Base-by-base conservation (phyloP, 768 basidiomycete genomes). In the Tephrocybe sp. region DNA sequence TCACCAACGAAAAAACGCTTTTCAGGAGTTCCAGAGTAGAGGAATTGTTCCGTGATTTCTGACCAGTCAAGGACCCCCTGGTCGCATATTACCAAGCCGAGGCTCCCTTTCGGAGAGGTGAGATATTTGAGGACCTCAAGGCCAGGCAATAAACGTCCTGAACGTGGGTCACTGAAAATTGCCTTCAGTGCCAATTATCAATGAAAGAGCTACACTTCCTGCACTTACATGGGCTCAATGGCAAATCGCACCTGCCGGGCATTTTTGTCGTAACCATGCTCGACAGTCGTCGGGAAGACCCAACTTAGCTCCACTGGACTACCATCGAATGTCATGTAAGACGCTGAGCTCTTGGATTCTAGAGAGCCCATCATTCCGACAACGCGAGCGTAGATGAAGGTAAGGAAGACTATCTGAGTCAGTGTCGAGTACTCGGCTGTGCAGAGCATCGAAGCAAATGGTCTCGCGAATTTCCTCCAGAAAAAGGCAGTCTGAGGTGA, bases 91-190 rank as follows among this genome's bases (percentile, higher is more conserved):
- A 68, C 65, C n/a, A 66, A 54, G 12, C 67, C 66, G 1, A 68
- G 60, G n/a, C 63, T 48, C 6, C 67, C 67, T 23, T 51, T 45
- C 9, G 59, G 46, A 49, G 65, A 64, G 19, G 61, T 60, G 23
- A 68, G 45, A 46, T 67, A 68, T 38, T 60, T 56, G 32, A 68
- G 58, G 63, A n/a, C n/a, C n/a, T n/a, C n/a, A n/a, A n/a, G n/a
- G n/a, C n/a, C n/a, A n/a, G n/a, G n/a, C n/a, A n/a, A 51, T n/a
- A 55, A 55, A 30, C 41, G 40, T 31, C 66, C 66, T 12, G 61
- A 55, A 11, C 62, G 61, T 13, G 67, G 66, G 55, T 68, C 59
- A 22, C 67, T 68, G 42, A 33, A 38, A 35, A n/a, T 22, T 5
- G n/a, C 20, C 12, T 23, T 60, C 36, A 55, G 51, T 14, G 19